These are phyloP conservation scores for Colletotrichum coccodes DNA, from an alignment of 2,329 filamentous ascomycete genomes.

Conservation along the genomic window DNA sequence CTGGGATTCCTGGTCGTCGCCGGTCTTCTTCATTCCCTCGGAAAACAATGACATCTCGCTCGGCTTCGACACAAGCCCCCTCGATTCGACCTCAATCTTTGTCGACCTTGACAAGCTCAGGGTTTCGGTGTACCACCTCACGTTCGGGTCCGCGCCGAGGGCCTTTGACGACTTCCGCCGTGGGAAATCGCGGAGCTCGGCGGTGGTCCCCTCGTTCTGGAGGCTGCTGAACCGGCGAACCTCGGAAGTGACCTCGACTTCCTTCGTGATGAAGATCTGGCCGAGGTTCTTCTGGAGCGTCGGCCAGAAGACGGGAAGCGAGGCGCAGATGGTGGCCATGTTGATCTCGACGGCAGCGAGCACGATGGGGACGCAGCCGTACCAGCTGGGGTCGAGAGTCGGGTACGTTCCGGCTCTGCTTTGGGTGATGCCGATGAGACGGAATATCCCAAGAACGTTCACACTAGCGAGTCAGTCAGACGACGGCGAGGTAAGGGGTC, in stretches of 20 bases:
- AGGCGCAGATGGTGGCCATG: conserved; percentile 28
- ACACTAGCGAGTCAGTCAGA: conserved; percentile 31
- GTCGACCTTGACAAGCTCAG: not conserved
- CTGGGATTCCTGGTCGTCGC: conserved; percentile 10
- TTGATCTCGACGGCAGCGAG: conserved; percentile 47
- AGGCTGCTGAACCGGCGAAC: conserved; percentile 13
- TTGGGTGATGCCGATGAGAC: conserved; percentile 41
- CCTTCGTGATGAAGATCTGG: conserved; percentile 48
- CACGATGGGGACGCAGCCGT: conserved; percentile 44
- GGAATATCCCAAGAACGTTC: conserved; percentile 38
- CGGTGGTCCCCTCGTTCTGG: not conserved
- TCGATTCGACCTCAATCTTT: conserved; percentile 5
- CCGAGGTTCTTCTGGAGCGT: conserved; percentile 40
- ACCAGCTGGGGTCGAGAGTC: conserved; percentile 48
- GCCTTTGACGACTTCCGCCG: not conserved
- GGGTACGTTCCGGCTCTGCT: conserved; percentile 44
- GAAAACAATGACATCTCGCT: conserved; percentile 9
- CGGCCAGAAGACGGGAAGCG: conserved; percentile 28
- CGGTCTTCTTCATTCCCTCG: conserved; percentile 1
- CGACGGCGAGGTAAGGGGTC: not conserved
- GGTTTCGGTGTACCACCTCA: conserved; percentile 4
- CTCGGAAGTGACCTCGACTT: conserved; percentile 41
- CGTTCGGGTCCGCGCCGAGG: not conserved
- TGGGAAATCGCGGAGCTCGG: conserved; percentile 11
- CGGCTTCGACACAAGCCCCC: not conserved